Evolutionary conservation across 345 rosid species (phyloP), one percentile per base, ranked within the genome.

Genomic region (Linum tenue): DNA sequence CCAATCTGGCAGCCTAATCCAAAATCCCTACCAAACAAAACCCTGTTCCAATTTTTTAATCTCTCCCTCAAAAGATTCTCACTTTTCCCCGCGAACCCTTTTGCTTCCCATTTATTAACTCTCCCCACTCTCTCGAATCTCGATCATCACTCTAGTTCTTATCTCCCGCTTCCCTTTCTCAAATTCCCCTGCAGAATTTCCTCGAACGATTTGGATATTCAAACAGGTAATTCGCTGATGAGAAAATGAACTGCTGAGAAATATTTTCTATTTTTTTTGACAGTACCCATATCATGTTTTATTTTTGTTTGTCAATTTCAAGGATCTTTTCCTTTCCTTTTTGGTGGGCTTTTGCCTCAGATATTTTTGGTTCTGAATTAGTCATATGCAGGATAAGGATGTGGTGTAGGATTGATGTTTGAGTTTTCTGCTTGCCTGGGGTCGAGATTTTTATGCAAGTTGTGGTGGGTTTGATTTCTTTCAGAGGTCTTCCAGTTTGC

Each of bases 331-430:
- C 38, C 37, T 3, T 5, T 10, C 39, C 15, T 69, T 69, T 38
- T 9, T 56, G 60, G 44, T 58, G n/a, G 67, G 55, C 65, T 40
- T 70, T 1, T 56, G 4, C 16, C 60, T 68, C 12, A 55, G 65
- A 57, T 66, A 16, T 64, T 70, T 61, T 43, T 36, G 53, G 17
- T 57, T 5, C 69, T 66, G 64, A 60, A 67, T 15, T 48, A 66
- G 75, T 74, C n/a, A n/a, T n/a, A n/a, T 55, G 9, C 42, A 71
- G 71, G 66, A 72, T 66, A 16, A 73, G 77, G 67, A 57, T 79
- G 85, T 79, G 87, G 86, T 67, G 82, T 74, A 72, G 84, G 77
- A 70, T 82, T 73, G 89, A 84, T 67, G 67, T 66, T 7, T 57
- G 60, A 31, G 60, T 48, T 57, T 57, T 17, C 60, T 57, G 60